Conservation (phyloP, 345 rosid genomes). For the Eucalyptus brandiana region DNA sequence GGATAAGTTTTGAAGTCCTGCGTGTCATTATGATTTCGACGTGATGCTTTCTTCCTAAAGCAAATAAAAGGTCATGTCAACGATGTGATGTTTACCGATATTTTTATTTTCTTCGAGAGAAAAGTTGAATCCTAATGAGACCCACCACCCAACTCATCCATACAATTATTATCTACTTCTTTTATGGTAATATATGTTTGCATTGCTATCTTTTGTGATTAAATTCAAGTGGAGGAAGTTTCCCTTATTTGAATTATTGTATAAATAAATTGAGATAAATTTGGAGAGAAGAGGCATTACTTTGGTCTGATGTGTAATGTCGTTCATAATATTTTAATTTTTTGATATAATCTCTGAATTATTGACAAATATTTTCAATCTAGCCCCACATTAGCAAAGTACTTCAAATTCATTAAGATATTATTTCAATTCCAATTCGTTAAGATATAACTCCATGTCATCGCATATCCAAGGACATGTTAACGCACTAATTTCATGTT, state of each 20-base stretch:
- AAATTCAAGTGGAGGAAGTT: not conserved
- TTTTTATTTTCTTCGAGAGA: no score
- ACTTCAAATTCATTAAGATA: no score
- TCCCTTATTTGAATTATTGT: not conserved
- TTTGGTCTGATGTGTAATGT: not conserved
- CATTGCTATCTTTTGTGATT: not conserved
- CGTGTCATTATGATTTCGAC: not conserved
- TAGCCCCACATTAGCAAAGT: no score
- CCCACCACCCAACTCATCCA: not conserved
- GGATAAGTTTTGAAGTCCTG: not conserved
- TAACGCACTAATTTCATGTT: no score
- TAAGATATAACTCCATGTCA: not conserved
- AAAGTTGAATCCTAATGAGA: not conserved
- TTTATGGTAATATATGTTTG: not conserved
- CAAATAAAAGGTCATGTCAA: not conserved
- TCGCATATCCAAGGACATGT: not conserved
- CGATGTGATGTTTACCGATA: not conserved
- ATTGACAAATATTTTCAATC: not conserved
- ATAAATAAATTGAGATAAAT: not conserved
- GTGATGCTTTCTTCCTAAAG: not conserved
- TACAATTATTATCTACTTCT: not conserved
- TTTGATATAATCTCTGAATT: accelerated
- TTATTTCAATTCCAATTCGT: not conserved
- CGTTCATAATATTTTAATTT: not conserved
- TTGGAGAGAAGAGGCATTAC: not conserved